Evolutionary conservation across 257 asterid genomes (phyloP).

Genomic region (Penstemon barbatus): DNA sequence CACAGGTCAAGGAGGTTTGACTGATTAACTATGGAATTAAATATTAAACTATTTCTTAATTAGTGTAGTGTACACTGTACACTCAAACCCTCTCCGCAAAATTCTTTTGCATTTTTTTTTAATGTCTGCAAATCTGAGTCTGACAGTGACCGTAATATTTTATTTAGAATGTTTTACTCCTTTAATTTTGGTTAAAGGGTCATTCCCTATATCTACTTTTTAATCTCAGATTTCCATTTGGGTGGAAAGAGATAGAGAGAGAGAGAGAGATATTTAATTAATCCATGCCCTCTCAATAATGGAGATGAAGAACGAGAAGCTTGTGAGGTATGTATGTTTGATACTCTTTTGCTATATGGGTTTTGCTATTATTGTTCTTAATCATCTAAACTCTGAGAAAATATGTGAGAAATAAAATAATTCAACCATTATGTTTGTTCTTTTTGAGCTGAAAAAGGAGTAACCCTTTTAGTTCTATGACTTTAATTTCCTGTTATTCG

Average conservation of each 20-base stretch:
- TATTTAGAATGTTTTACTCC: constrained; percentile 39
- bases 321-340: constrained; percentile 58
- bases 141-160: constrained; percentile 30
- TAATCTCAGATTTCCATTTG: constrained; percentile 25
- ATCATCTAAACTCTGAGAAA: constrained; percentile 7
- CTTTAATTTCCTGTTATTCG: not conserved
- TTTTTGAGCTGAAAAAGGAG: constrained; percentile 18
- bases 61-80: constrained; percentile 14
- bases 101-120: constrained; percentile 12
- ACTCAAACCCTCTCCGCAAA: constrained; percentile 12
- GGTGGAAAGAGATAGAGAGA: constrained; percentile 21
- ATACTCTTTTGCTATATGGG: constrained; percentile 17
- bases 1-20: constrained; percentile 12
- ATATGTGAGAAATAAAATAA: not conserved
- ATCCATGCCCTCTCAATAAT: constrained; percentile 34
- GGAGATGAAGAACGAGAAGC: constrained; percentile 75
- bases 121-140: constrained; percentile 24
- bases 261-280: constrained; percentile 22
- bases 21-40: constrained; percentile 14
- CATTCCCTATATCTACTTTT: constrained; percentile 13
- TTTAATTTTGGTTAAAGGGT: constrained; percentile 34
- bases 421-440: constrained; percentile 14
- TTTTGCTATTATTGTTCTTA: constrained; percentile 13
- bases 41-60: constrained; percentile 15
- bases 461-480: constrained; percentile 15